Conservation (phyloP, 164 flowering plant species). For the grape (Vitis vinifera) region ASM3070453v1 NC_081822.1:595501-596000, state of each 20-base stretch:
- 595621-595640: constrained; percentile 2
- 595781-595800: constrained; percentile 23
- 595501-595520: constrained; percentile 24
- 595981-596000: constrained; percentile 37
- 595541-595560: constrained; percentile 4
- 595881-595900: too few species aligned
- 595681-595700: constrained; percentile 38
- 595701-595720: constrained; percentile 11
- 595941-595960: constrained; percentile 4
- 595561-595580: constrained; percentile 16
- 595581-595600: constrained; percentile 12
- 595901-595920: too few species aligned
- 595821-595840: constrained; percentile 31
- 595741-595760: constrained; percentile 33
- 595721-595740: constrained; percentile 42
- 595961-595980: constrained; percentile 36
- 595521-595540: constrained; percentile 19
- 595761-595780: constrained; percentile 21
- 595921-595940: neutral
- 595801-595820: constrained; percentile 19
- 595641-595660: constrained; percentile 19
- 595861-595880: constrained; percentile 15
- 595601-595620: neutral
- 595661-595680: constrained; percentile 29
- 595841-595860: constrained; percentile 21